phyloP scores from a whole-genome alignment of 306 rosid species.

The Lathyrus sativus region DNA sequence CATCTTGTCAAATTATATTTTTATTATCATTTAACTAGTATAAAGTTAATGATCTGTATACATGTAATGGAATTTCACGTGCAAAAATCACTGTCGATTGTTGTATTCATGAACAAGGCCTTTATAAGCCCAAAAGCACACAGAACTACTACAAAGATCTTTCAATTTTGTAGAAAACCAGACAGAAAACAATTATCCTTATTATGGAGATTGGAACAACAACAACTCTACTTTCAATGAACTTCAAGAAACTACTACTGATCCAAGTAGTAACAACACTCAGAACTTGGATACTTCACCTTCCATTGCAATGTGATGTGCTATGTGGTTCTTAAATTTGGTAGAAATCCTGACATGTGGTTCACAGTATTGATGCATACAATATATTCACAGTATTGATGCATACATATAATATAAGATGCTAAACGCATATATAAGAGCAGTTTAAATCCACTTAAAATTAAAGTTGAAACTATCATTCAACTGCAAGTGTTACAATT shows the following conservation, averaged over 20 bases:
- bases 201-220: slow-evolving; percentile 46
- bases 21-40: not conserved
- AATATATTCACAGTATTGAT: too few relatives aligned
- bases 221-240: slow-evolving; percentile 42
- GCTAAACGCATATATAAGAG: too few relatives aligned
- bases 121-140: slow-evolving; percentile 49
- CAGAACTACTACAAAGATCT: too few relatives aligned
- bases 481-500: too few relatives aligned
- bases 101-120: slow-evolving; percentile 35
- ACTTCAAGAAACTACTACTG: slow-evolving; percentile 37
- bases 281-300: slow-evolving; percentile 34
- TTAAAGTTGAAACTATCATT: too few relatives aligned
- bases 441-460: too few relatives aligned
- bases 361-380: too few relatives aligned
- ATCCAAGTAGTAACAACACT: slow-evolving; percentile 20
- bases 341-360: too few relatives aligned
- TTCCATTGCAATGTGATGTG: too few relatives aligned
- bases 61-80: slow-evolving; percentile 55
- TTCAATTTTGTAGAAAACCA: slow-evolving; percentile 52
- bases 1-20: not conserved
- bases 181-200: slow-evolving; percentile 38
- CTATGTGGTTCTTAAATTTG: too few relatives aligned
- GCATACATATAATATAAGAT: too few relatives aligned
- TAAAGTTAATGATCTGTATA: not conserved
- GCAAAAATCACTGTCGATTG: slow-evolving; percentile 50